These are phyloP conservation scores for Candida patagonica DNA, from an alignment of 805 yeast species.

Conservation along the genomic window DNA sequence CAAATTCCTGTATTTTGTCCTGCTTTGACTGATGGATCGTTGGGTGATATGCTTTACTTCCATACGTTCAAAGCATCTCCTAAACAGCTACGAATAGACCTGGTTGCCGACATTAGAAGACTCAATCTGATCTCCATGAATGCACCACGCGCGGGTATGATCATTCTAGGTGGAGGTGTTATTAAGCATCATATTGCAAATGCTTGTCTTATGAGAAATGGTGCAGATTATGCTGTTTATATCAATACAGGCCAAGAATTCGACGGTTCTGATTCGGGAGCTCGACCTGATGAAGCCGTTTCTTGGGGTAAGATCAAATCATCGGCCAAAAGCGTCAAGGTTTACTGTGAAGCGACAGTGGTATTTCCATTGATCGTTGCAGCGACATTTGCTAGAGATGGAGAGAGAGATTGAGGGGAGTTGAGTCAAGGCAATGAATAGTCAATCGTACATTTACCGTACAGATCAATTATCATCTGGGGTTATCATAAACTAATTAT, in stretches of 20 bases:
- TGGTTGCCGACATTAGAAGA: constrained; percentile 86
- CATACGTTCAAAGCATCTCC: constrained; percentile 95
- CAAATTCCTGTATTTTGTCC: constrained; percentile 96
- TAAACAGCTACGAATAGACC: constrained; percentile 77
- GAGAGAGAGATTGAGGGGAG: background rate
- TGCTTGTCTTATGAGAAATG: constrained; percentile 98
- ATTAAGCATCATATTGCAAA: constrained; percentile 96
- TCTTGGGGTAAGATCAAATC: constrained; percentile 99
- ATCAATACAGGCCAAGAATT: constrained; percentile 98
- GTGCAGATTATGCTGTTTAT: constrained; percentile 96
- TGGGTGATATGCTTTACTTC: constrained; percentile 98
- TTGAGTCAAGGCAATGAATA: too few species aligned
- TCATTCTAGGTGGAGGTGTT: constrained; percentile 92
- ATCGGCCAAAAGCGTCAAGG: constrained; percentile 84
- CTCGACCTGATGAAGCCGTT: constrained; percentile 97
- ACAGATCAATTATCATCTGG: background rate
- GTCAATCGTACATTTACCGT: background rate
- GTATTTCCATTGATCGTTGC: constrained; percentile 96
- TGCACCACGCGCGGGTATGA: constrained; percentile 91
- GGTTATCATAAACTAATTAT: background rate
- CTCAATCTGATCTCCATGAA: constrained; percentile 93
- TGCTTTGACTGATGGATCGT: constrained; percentile 94
- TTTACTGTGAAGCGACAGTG: constrained; percentile 88
- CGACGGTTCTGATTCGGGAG: constrained; percentile 99
- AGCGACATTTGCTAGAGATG: constrained; percentile 73